Base-by-base conservation (phyloP, 352 stramenopile genomes). In the Phytophthora multivora region DNA sequence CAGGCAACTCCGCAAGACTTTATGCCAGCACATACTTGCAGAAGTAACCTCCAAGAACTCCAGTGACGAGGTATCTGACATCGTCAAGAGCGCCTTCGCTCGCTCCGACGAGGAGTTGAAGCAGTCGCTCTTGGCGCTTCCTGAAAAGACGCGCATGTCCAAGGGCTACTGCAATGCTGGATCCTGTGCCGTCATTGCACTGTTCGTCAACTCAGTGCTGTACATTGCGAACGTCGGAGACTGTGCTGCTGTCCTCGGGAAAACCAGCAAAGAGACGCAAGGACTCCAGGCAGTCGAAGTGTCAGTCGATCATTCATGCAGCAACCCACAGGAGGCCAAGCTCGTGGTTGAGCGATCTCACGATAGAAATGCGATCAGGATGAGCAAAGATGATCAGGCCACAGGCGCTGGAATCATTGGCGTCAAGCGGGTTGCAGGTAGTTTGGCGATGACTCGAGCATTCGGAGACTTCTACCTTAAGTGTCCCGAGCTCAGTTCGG, bases 401-500 rank as follows among this genome's bases (percentile, higher is more conserved):
- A 86, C 67, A 57, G 75, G 83, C 31, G 70, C 80, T 26, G 80
- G 74, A 11, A 85, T 89, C 12, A 71, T 80, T 51, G 91, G 93
- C 5, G 88, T 97, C 28, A 97, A 97, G 61, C 78, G 93, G 30
- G 91, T 98, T 8, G 93, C 91, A 16, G 91, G 91, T 9, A 97
- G 86, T 67, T 67, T 98, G 28, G 90, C 90, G 0, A 92, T 98
- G 23, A 98, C 93, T 5, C 79, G 91, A 52, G 93, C 93, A 1
- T 87, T 98, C 38, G 93, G 93, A 13, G 93, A 98, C 64, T 96
- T 95, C 16, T 98, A 98, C 42, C 75, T 98, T 9, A 98, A 98
- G 62, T 96, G 83, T 40, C 88, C 93, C 59, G 75, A 93, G 19
- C 66, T 98, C n/a, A 97, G 87, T 41, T 95, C 91, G 11, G 78